Evolutionary conservation across 306 rosid genomes (phyloP), one percentile per base, ranked within the genome.

Genomic region (Inga laurina): DNA sequence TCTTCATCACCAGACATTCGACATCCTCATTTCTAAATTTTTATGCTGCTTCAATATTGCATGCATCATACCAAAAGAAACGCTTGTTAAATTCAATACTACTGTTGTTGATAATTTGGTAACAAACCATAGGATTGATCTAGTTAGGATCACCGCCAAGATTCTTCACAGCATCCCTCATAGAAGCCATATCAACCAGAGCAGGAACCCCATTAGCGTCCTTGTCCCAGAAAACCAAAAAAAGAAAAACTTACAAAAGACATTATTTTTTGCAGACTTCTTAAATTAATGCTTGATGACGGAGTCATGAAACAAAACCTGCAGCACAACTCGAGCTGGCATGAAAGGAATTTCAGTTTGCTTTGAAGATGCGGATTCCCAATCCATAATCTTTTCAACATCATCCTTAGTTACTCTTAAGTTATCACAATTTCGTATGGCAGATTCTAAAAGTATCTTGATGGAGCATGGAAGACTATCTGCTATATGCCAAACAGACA

Each of bases 81-180:
- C n/a, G 21, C 7, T 4, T 15, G 8, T 51, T 51, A 51, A 16
- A 51, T 4, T 4, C n/a, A 51, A 51, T 4, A 51, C 21, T 51
- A 51, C 21, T 15, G n/a, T 18, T 15, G 21, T 51, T 51, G 57
- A 14, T 12, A 18, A 54, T 54, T 54, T 68, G 72, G 57, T 89
- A 93, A 18, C 61, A 54, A 54, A 54, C 98, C 94, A 95, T 81
- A n/a, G 98, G 98, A 84, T 95, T 93, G 49, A 95, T 95, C 87
- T 93, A 93, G 81, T 93, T 84, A 44, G 98, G 93, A 89, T 95
- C 94, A 72, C 97, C 90, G 57, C 98, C 97, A 70, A 95, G 97
- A 68, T 84, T 92, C 90, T 93, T 95, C 98, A 95, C 91, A 77
- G 98, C 98, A 70, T 95, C 97, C 41, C 97, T 97, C 98, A 95